These are phyloP conservation scores for Kalanchoe fedtschenkoi DNA, from an alignment of 164 flowering plant genomes.

Conservation along the genomic window DNA sequence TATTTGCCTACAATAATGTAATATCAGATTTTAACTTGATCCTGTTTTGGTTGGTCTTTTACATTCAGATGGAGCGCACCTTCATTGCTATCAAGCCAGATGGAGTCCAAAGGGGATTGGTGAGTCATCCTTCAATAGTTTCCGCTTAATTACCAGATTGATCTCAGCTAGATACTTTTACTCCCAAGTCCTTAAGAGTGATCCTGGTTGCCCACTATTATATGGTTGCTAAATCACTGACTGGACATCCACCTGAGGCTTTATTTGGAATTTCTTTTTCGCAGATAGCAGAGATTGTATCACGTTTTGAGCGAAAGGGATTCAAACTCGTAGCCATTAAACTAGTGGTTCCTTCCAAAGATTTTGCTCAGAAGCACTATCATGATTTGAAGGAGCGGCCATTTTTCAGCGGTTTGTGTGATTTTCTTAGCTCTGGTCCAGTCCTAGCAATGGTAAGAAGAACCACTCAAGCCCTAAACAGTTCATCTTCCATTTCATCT, in stretches of 20 bases:
- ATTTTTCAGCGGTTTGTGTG: slow-evolving; percentile 84
- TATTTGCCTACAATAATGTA: neutral
- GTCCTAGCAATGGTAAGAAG: slow-evolving; percentile 84
- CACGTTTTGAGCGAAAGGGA: slow-evolving; percentile 93
- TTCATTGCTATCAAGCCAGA: slow-evolving; percentile 98
- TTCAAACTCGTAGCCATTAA: slow-evolving; percentile 90
- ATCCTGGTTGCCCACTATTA: too few relatives aligned
- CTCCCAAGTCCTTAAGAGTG: too few relatives aligned
- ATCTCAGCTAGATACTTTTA: neutral
- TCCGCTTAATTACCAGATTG: too few relatives aligned
- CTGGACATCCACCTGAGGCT: too few relatives aligned
- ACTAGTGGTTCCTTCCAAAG: slow-evolving; percentile 73
- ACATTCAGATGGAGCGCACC: slow-evolving; percentile 72
- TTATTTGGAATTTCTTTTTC: slow-evolving; percentile 9
- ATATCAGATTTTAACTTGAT: neutral
- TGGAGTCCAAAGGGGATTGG: slow-evolving; percentile 99
- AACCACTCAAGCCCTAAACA: neutral
- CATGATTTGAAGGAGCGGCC: slow-evolving; percentile 93
- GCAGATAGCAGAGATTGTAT: slow-evolving; percentile 86
- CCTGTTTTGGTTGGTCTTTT: slow-evolving; percentile 3
- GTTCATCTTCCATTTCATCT: neutral
- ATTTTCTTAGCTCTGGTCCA: slow-evolving; percentile 98
- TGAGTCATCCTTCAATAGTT: slow-evolving; percentile 19
- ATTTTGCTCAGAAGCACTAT: slow-evolving; percentile 86
- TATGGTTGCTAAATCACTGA: too few relatives aligned